phyloP scores from a whole-genome alignment of 805 yeast genomes.

The Saturnispora sekii region DNA sequence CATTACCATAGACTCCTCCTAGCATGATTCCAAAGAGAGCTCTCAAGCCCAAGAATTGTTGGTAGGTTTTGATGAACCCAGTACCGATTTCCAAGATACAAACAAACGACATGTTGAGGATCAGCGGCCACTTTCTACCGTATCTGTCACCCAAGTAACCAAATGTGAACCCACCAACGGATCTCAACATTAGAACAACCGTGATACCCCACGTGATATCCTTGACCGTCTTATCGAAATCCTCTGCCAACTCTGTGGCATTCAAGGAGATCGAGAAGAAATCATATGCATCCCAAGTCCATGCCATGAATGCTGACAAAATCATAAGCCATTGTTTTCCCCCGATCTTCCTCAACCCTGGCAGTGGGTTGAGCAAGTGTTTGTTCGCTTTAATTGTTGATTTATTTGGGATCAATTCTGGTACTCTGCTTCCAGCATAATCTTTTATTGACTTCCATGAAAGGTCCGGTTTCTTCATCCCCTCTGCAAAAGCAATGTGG shows the following conservation, averaged over 20 bases:
- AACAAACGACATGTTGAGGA: conserved; percentile 36
- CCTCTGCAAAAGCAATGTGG: conserved; percentile 1
- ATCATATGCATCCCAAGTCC: conserved; percentile 64
- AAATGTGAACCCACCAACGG: conserved; percentile 53
- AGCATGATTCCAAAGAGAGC: conserved; percentile 52
- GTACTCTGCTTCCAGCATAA: conserved; percentile 37
- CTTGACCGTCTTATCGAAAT: conserved; percentile 35
- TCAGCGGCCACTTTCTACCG: conserved; percentile 53
- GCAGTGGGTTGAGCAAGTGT: conserved; percentile 52
- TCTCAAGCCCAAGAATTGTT: conserved; percentile 52
- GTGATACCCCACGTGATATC: conserved; percentile 61
- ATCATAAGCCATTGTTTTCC: conserved; percentile 50
- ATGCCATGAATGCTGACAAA: conserved; percentile 41
- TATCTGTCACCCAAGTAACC: conserved; percentile 51
- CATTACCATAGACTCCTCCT: conserved; percentile 49
- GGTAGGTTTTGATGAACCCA: conserved; percentile 47
- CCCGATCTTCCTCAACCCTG: conserved; percentile 39
- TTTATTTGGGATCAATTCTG: conserved; percentile 40
- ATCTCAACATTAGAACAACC: conserved; percentile 56
- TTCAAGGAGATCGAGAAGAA: conserved; percentile 50
- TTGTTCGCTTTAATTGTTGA: conserved; percentile 28
- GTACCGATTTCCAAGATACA: conserved; percentile 51
- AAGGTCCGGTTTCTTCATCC: conserved; percentile 24
- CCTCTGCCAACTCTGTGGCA: conserved; percentile 36
- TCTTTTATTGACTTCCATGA: conserved; percentile 23